phyloP scores from a whole-genome alignment of 495 filamentous ascomycete species.

The Penicillium waksmanii region DNA sequence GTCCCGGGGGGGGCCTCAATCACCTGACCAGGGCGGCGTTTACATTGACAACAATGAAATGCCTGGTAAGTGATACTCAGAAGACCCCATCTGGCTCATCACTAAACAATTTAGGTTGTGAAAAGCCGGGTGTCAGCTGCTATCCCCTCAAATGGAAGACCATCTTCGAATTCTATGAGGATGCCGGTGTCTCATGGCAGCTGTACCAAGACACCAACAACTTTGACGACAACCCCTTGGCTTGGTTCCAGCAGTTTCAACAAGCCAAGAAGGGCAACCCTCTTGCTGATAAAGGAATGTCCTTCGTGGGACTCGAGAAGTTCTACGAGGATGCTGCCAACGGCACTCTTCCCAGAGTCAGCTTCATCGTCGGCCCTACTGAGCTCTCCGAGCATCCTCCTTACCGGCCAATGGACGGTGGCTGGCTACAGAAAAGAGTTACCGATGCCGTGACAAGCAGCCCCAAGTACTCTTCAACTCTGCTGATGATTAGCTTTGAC shows the following conservation, averaged over 20 bases:
- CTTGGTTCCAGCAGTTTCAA: slow-evolving; percentile 60
- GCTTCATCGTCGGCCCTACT: slow-evolving; percentile 55
- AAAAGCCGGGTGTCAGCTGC: slow-evolving; percentile 48
- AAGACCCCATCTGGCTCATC: neutral
- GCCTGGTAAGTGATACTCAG: slow-evolving; percentile 34
- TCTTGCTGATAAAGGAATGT: slow-evolving; percentile 49
- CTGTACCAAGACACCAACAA: slow-evolving; percentile 58
- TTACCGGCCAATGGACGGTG: slow-evolving; percentile 57
- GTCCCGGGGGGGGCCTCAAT: slow-evolving; percentile 55
- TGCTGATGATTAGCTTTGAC: slow-evolving; percentile 58
- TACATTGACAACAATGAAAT: slow-evolving; percentile 62
- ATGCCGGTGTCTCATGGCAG: slow-evolving; percentile 58
- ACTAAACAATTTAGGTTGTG: slow-evolving; percentile 41
- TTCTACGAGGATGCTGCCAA: slow-evolving; percentile 56
- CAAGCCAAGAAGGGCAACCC: slow-evolving; percentile 38
- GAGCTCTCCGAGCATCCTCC: slow-evolving; percentile 59
- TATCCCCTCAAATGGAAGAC: slow-evolving; percentile 61
- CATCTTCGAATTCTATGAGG: slow-evolving; percentile 53
- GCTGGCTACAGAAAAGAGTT: slow-evolving; percentile 59
- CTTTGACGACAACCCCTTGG: slow-evolving; percentile 58
- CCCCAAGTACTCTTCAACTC: slow-evolving; percentile 52
- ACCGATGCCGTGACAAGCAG: slow-evolving; percentile 54
- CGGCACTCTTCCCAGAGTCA: slow-evolving; percentile 55
- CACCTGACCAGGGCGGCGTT: slow-evolving; percentile 46
- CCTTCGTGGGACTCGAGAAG: slow-evolving; percentile 46